phyloP scores from a whole-genome alignment of 75 land plant genomes.

The Azolla pinnata region DNA sequence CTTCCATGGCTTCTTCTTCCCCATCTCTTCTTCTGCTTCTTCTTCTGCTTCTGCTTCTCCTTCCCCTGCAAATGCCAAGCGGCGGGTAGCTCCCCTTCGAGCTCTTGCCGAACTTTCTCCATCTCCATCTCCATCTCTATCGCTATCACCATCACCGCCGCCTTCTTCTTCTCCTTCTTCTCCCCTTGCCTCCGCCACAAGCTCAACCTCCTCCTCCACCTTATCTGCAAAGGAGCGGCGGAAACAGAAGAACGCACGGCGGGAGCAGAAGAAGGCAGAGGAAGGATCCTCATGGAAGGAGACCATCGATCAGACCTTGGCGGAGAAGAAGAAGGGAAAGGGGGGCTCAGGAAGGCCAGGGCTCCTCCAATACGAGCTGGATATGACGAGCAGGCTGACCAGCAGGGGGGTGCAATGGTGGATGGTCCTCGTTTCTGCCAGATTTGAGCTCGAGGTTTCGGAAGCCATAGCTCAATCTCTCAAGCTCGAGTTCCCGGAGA shows the following conservation, averaged over 20 bases:
- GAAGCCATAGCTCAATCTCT: constrained; percentile 34
- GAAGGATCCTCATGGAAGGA: constrained; percentile 49
- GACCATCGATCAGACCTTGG: constrained; percentile 53
- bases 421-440: constrained; percentile 43
- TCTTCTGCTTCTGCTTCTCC: too few species aligned
- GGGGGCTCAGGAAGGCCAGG: constrained; percentile 30
- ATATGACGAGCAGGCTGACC: constrained; percentile 16
- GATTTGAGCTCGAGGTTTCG: constrained; percentile 29
- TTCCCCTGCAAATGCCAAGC: too few species aligned
- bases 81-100: too few species aligned
- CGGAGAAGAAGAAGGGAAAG: constrained; percentile 34
- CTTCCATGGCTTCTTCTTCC: too few species aligned
- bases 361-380: constrained; percentile 49
- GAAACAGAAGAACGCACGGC: constrained; percentile 57
- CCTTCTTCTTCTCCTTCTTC: too few species aligned
- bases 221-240: constrained; percentile 54
- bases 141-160: too few species aligned
- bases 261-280: constrained; percentile 31
- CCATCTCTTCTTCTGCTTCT: too few species aligned
- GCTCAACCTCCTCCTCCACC: not conserved
- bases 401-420: constrained; percentile 70
- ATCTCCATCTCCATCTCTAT: too few species aligned
- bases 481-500: constrained; percentile 29
- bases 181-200: too few species aligned
- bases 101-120: too few species aligned